A percentile compares a stretch with the other conserved stretches of the same genome.
Evolutionary conservation across 83 land plant genomes (phyloP).

Genomic region (Diphasiastrum complanatum): DNA sequence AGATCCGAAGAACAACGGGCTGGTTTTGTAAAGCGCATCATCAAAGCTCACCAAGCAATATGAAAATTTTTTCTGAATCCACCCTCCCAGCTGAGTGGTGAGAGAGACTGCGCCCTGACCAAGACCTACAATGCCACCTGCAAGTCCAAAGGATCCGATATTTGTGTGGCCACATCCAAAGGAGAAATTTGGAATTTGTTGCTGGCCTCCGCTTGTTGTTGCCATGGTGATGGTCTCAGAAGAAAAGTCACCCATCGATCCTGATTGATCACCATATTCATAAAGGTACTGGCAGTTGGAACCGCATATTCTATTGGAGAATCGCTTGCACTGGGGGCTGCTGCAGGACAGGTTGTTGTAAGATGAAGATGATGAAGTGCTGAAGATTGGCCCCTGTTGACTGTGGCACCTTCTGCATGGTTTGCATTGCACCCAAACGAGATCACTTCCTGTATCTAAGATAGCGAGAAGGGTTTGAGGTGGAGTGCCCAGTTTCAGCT

Average conservation of each 20-base stretch:
- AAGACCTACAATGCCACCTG: conserved; percentile 19
- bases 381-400: conserved; percentile 12
- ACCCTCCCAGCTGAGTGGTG: conserved; percentile 17
- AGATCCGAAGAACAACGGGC: conserved; percentile 24
- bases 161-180: conserved; percentile 19
- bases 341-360: conserved; percentile 15
- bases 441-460: conserved; percentile 29
- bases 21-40: conserved; percentile 7
- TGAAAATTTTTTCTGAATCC: conserved; percentile 18
- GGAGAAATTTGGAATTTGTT: conserved; percentile 1
- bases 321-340: conserved; percentile 4
- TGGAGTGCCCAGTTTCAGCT: too few relatives aligned
- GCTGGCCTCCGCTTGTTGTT: not conserved
- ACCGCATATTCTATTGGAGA: not conserved
- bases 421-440: conserved; percentile 28
- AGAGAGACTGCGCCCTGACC: conserved; percentile 23
- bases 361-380: conserved; percentile 15
- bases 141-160: conserved; percentile 15
- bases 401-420: conserved; percentile 21
- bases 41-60: conserved; percentile 21
- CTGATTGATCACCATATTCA: conserved; percentile 13
- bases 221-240: conserved; percentile 14
- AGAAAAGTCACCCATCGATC: conserved; percentile 15
- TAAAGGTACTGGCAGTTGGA: conserved; percentile 3
- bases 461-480: conserved; percentile 19